A percentile compares a stretch with the other conserved stretches of the same genome.
Conservation (phyloP, 202 grass and related monocot genomes). For the Elaeis oleifera region DNA sequence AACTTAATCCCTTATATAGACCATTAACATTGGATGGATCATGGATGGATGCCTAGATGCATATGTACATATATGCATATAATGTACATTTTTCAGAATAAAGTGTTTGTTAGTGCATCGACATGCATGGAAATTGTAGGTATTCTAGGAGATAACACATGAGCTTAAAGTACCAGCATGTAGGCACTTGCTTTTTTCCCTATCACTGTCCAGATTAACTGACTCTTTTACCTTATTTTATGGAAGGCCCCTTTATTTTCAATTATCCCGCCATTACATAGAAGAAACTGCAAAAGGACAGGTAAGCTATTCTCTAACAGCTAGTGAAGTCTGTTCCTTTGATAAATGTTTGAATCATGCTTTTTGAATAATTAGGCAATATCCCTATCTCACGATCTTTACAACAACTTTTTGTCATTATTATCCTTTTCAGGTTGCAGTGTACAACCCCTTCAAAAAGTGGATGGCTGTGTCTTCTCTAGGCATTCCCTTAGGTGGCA, state of each 20-base stretch:
- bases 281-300: slow-evolving; percentile 33
- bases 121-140: too few relatives aligned
- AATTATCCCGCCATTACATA: slow-evolving; percentile 7
- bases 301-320: slow-evolving; percentile 27
- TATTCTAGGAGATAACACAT: too few relatives aligned
- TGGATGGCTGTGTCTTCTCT: slow-evolving; percentile 58
- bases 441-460: slow-evolving; percentile 51
- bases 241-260: slow-evolving; percentile 41
- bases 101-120: too few relatives aligned
- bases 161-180: too few relatives aligned
- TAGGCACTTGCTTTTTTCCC: slow-evolving; percentile 3
- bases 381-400: slow-evolving; percentile 16
- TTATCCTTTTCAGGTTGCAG: slow-evolving; percentile 30
- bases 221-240: slow-evolving; percentile 15
- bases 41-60: too few relatives aligned
- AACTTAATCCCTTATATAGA: too few relatives aligned
- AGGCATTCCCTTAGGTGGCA: slow-evolving; percentile 61
- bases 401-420: slow-evolving; percentile 2
- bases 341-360: not conserved
- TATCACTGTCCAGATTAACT: slow-evolving; percentile 2
- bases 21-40: too few relatives aligned
- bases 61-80: too few relatives aligned
- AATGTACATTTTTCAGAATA: too few relatives aligned
- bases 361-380: not conserved
- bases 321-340: slow-evolving; percentile 6